Percentiles rank a stretch among this genome's conserved stretches.
Conservation (phyloP, 768 basidiomycete species). For the Roridomyces roridus region DNA sequence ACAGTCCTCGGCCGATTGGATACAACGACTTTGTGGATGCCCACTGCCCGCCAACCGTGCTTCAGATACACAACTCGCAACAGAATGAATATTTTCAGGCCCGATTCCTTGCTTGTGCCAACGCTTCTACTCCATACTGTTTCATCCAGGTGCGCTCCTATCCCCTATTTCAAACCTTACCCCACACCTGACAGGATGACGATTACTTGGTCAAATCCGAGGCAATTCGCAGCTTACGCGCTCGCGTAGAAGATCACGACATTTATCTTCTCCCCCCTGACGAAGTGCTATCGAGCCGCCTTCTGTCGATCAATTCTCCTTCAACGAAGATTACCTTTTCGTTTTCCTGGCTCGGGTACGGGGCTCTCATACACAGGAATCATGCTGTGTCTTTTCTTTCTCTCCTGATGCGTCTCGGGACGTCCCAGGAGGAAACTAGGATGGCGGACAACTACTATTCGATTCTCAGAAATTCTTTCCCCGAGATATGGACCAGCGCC, state of each 20-base stretch:
- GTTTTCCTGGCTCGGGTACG: conserved; percentile 72
- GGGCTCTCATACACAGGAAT: conserved; percentile 55
- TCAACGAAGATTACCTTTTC: conserved; percentile 53
- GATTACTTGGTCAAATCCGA: conserved; percentile 69
- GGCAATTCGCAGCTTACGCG: conserved; percentile 56
- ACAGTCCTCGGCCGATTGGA: conserved; percentile 41
- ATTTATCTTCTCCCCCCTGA: conserved; percentile 67
- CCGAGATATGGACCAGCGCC: conserved; percentile 70
- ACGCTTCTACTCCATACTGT: conserved; percentile 57
- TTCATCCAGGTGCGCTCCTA: conserved; percentile 59
- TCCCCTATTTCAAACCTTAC: conserved; percentile 1
- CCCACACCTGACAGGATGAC: conserved; percentile 56
- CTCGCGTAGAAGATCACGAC: conserved; percentile 39
- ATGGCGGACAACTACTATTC: conserved; percentile 80
- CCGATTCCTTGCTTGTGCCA: conserved; percentile 62
- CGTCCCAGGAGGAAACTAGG: conserved; percentile 54
- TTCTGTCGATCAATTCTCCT: conserved; percentile 48
- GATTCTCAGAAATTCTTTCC: conserved; percentile 57
- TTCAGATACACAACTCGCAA: conserved; percentile 63
- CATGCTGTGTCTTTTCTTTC: conserved; percentile 53
- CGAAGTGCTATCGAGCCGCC: conserved; percentile 60
- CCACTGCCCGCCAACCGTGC: conserved; percentile 47
- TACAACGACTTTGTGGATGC: conserved; percentile 41
- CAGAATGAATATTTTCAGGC: conserved; percentile 67
- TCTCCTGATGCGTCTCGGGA: conserved; percentile 49